Percentiles rank a stretch among this genome's conserved stretches.
Evolutionary conservation across 352 stramenopile genomes (phyloP).

Genomic region (Phytophthora litchii): DNA sequence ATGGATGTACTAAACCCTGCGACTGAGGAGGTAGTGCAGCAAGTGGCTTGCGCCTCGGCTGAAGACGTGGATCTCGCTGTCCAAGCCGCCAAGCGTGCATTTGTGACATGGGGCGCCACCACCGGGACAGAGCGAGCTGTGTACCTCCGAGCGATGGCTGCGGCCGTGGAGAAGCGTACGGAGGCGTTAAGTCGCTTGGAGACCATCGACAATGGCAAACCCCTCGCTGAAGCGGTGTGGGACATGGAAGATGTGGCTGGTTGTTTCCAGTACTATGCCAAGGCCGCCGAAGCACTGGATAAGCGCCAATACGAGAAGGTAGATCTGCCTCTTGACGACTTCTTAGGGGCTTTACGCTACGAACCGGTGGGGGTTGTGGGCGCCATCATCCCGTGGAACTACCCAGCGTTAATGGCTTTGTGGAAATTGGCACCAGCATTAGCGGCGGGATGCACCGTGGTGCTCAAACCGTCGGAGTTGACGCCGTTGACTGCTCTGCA

Average conservation of each 20-base stretch:
- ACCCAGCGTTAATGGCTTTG: conserved; percentile 64
- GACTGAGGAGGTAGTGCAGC: conserved; percentile 59
- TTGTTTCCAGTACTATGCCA: conserved; percentile 46
- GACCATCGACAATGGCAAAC: conserved; percentile 74
- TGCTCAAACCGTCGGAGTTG: conserved; percentile 72
- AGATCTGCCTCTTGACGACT: conserved; percentile 51
- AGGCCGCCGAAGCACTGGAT: conserved; percentile 38
- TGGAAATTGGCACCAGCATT: conserved; percentile 89
- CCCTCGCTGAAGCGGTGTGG: conserved; percentile 62
- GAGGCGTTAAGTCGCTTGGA: conserved; percentile 58
- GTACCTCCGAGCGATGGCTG: conserved; percentile 22
- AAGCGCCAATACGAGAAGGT: conserved; percentile 55
- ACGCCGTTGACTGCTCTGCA: conserved; percentile 91
- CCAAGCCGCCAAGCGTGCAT: conserved; percentile 47
- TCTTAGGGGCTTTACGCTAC: conserved; percentile 51
- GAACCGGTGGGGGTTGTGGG: conserved; percentile 73
- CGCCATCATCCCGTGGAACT: conserved; percentile 64
- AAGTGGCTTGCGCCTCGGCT: conserved; percentile 46
- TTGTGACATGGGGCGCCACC: conserved; percentile 52
- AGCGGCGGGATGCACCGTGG: conserved; percentile 91
- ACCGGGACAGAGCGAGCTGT: conserved; percentile 44
- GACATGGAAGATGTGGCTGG: conserved; percentile 72
- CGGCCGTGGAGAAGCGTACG: conserved; percentile 23
- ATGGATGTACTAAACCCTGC: conserved; percentile 66
- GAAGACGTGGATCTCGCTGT: conserved; percentile 61